phyloP scores from a whole-genome alignment of 305 asterid genomes.

The Solanum hybrid region DNA sequence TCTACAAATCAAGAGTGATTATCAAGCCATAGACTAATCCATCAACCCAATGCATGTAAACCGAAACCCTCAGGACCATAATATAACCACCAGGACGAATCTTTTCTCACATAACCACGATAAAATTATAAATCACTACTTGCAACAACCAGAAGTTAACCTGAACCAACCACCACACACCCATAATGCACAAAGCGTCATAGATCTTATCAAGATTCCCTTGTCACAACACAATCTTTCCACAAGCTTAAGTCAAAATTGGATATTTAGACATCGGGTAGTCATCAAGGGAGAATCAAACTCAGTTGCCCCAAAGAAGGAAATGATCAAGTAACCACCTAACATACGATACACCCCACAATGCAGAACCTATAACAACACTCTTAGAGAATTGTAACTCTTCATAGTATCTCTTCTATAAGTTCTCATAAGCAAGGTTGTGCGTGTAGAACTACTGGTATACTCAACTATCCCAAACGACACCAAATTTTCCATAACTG shows the following conservation, averaged over 20 bases:
- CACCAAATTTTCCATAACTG: background rate
- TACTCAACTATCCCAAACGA: too few species aligned
- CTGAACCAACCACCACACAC: background rate
- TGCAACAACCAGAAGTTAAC: background rate
- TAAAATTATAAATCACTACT: background rate
- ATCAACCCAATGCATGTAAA: background rate
- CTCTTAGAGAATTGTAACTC: background rate
- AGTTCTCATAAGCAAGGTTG: background rate
- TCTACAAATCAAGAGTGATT: background rate
- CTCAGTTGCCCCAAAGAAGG: background rate
- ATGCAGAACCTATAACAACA: background rate
- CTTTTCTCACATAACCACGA: background rate
- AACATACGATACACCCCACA: background rate
- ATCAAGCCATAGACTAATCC: background rate
- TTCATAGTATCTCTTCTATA: background rate
- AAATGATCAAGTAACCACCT: background rate
- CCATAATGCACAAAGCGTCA: background rate
- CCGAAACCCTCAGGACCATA: background rate
- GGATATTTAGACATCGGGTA: background rate
- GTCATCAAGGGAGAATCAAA: background rate
- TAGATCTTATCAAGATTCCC: background rate
- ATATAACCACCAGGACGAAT: background rate
- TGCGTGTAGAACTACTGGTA: background rate
- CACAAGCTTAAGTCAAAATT: background rate
- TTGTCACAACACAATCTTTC: background rate